phyloP scores from a whole-genome alignment of 257 asterid genomes.

The Eustoma russellianum region DNA sequence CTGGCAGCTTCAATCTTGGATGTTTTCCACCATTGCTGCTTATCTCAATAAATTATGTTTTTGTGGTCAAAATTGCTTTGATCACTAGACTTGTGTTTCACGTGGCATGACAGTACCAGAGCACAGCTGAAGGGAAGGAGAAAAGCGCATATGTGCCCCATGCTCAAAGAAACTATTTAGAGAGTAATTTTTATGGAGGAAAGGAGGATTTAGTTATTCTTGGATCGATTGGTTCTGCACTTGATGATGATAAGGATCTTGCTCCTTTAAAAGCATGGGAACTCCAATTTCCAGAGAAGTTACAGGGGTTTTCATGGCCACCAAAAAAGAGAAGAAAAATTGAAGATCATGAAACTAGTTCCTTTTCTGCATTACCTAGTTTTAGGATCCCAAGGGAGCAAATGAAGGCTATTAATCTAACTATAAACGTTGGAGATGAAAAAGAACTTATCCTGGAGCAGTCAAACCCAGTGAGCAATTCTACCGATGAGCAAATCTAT shows the following conservation, averaged over 20 bases:
- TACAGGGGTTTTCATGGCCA: constrained; percentile 46
- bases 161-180: constrained; percentile 18
- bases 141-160: constrained; percentile 20
- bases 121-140: constrained; percentile 16
- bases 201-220: constrained; percentile 19
- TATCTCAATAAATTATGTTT: background rate
- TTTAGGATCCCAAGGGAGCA: constrained; percentile 21
- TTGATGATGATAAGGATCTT: constrained; percentile 11
- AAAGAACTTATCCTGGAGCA: constrained; percentile 19
- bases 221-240: constrained; percentile 17
- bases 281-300: constrained; percentile 16
- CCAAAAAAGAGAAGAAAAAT: constrained; percentile 48
- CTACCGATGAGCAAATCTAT: constrained; percentile 14
- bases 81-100: constrained; percentile 15
- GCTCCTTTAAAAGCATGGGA: constrained; percentile 11
- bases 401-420: constrained; percentile 4
- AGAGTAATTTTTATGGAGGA: constrained; percentile 13
- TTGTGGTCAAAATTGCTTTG: constrained; percentile 1
- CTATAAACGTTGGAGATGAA: constrained; percentile 19
- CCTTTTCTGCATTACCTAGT: constrained; percentile 32
- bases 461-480: constrained; percentile 20
- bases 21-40: background rate
- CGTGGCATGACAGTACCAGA: constrained; percentile 39
- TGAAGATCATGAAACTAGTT: constrained; percentile 29
- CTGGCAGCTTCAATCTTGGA: background rate